phyloP scores from a whole-genome alignment of 371 early-diverging fungal genomes.

The Furculomyces boomerangus region DNA sequence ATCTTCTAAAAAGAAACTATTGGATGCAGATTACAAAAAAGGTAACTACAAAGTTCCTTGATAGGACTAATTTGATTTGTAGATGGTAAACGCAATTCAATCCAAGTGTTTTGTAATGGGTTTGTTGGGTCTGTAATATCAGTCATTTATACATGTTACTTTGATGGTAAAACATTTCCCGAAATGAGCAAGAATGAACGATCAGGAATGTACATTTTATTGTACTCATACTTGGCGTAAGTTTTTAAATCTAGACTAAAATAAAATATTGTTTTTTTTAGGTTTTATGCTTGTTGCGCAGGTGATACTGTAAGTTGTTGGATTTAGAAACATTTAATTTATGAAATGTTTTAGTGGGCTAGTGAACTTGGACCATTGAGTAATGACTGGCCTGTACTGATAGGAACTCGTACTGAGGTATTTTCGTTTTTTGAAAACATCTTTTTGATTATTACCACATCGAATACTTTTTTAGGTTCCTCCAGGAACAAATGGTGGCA shows the following conservation, averaged over 20 bases:
- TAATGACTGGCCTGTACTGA: constrained; percentile 47
- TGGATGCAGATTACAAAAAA: background rate
- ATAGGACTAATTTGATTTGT: constrained; percentile 6
- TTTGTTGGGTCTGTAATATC: constrained; percentile 44
- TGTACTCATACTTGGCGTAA: background rate
- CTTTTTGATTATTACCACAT: background rate
- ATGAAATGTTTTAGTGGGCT: constrained; percentile 40
- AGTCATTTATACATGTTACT: constrained; percentile 31
- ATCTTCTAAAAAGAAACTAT: background rate
- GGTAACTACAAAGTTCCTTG: constrained; percentile 26
- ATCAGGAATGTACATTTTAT: background rate
- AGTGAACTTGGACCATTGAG: constrained; percentile 71
- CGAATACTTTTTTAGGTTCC: constrained; percentile 32
- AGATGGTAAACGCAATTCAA: constrained; percentile 38
- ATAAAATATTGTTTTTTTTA: constrained; percentile 38
- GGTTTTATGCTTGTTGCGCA: constrained; percentile 67
- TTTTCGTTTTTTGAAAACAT: constrained; percentile 1
- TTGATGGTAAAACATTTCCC: constrained; percentile 14
- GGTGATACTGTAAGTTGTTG: constrained; percentile 50
- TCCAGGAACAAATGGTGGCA: constrained; percentile 77
- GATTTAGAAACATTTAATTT: background rate
- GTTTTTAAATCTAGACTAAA: too few relatives aligned
- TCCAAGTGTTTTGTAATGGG: constrained; percentile 71
- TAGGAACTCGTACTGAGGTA: constrained; percentile 34
- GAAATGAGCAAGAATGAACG: constrained; percentile 8